Base-by-base conservation (phyloP, 2,329 filamentous ascomycete genomes). In the Alternaria gansuensis region DNA sequence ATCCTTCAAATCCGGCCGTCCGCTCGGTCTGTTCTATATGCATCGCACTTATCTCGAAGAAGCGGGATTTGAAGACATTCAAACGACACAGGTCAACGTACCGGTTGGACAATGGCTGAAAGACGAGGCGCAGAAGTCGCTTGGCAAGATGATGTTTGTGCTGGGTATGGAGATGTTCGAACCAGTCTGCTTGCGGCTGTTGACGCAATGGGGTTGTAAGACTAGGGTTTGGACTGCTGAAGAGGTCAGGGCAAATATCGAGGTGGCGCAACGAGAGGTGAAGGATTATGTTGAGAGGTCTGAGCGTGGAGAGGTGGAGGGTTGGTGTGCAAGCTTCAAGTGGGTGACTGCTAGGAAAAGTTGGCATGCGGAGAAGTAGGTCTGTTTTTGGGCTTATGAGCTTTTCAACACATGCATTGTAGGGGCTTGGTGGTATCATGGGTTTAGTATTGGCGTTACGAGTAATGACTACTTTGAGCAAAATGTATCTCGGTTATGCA, bases 41-140 rank as follows among this genome's bases (percentile, higher is more conserved):
- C 71, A 75, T 10, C 73, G 74, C 4, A 63, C 72, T 0, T 72
- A 76, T 13, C 73, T 84, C 4, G 71, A 73, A 39, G 75, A 76
- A 28, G 80, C 78, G 0, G 82, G 82, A 1, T 82, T 84, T 60
- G 76, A 73, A 14, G 76, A 82, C 34, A 72, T 82, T 5, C 69
- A 71, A 23, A 76, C 76, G 1, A 75, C 75, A 3, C 77, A 80
- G 45, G 72, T 77, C 60, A 76, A 77, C 39, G 72, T 76, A 4
- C 75, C 75, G 0, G 67, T 77, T 3, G 75, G 75, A 0, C 67
- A 68, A 48, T 77, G 75, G 75, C 66, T 66, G 1, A 57, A 67
- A 3, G 69, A 74, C 51, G 69, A 73, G 44, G 66, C 71, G 49
- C 73, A 77, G 54, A 66, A 66, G 37, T 64, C 65, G 8, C 66